A percentile compares a stretch with the other conserved stretches of the same genome.
These are phyloP conservation scores for Pachyrhizus erosus DNA, from an alignment of 306 rosid species.

Conservation along the genomic window DNA sequence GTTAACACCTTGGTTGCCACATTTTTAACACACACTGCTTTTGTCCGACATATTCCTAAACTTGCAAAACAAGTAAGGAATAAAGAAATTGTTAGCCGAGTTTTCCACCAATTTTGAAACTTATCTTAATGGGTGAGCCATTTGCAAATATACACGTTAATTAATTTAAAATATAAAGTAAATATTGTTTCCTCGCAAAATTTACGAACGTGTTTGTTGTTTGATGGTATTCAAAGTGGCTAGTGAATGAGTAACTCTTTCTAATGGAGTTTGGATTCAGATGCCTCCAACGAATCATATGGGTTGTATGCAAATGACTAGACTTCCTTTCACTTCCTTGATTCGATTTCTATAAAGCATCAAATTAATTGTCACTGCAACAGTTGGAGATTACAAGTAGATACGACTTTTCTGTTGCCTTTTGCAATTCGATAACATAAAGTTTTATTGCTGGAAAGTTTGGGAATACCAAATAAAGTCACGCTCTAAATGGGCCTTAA, in stretches of 20 bases:
- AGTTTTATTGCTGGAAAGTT: conserved; percentile 54
- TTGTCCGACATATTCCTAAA: conserved; percentile 46
- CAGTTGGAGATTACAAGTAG: conserved; percentile 34
- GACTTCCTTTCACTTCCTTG: conserved; percentile 38
- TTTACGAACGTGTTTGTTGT: neutral
- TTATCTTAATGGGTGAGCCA: conserved; percentile 13
- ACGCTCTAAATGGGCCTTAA: conserved; percentile 14
- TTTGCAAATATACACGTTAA: neutral
- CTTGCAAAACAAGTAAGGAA: conserved; percentile 50
- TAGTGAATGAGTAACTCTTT: neutral
- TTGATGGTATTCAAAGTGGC: conserved; percentile 18
- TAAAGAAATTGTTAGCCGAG: conserved; percentile 32
- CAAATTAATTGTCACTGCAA: conserved; percentile 47
- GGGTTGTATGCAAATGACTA: conserved; percentile 50
- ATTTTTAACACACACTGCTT: conserved; percentile 25
- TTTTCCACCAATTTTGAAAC: conserved; percentile 32
- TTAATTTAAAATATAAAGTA: neutral
- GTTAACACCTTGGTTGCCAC: conserved; percentile 36
- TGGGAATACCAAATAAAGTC: conserved; percentile 46
- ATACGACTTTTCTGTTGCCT: conserved; percentile 47
- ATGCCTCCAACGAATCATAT: conserved; percentile 48
- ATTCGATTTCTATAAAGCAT: conserved; percentile 49
- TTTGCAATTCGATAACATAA: conserved; percentile 43
- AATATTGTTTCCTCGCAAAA: neutral
- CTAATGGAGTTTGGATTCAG: conserved; percentile 38